A percentile compares a stretch with the other conserved stretches of the same genome.
These are phyloP conservation scores for Lactarius vividus DNA, from an alignment of 768 basidiomycete genomes.

Conservation along the genomic window DNA sequence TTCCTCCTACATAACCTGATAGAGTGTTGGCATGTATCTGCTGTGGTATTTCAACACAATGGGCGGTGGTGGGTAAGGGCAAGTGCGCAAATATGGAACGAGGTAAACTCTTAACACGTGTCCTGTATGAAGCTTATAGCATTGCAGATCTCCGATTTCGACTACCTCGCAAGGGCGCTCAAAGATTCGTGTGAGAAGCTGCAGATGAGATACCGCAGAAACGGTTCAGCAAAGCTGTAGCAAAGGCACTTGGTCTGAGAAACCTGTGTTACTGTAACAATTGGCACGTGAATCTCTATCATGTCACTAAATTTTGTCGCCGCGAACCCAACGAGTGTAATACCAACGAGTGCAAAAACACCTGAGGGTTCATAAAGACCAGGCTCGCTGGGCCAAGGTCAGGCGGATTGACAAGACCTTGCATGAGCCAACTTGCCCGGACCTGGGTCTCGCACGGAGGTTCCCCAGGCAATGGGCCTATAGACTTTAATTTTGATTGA, in stretches of 20 bases:
- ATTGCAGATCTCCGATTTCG: constrained; percentile 32
- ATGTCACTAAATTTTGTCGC: background rate
- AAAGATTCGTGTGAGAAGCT: constrained; percentile 29
- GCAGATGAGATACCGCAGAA: constrained; percentile 15
- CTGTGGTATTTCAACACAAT: constrained; percentile 33
- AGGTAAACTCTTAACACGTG: constrained; percentile 30
- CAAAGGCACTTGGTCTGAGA: background rate
- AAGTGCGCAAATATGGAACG: constrained; percentile 40
- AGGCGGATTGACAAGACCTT: background rate
- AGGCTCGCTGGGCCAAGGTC: background rate
- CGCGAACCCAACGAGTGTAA: background rate
- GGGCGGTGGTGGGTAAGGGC: constrained; percentile 38
- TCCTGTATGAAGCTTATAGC: background rate
- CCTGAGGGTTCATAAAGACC: background rate
- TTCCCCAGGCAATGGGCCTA: too few species aligned
- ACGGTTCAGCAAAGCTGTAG: constrained; percentile 1
- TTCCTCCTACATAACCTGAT: constrained; percentile 32
- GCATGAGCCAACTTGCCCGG: too few species aligned
- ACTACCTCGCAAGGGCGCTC: constrained; percentile 31
- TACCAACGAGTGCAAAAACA: background rate
- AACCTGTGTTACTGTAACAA: background rate
- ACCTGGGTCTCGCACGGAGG: too few species aligned
- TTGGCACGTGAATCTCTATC: background rate
- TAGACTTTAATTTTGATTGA: too few species aligned
- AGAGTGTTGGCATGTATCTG: constrained; percentile 34